Conservation (phyloP, 2,329 filamentous ascomycete genomes). For the Colletotrichum sp. region DNA sequence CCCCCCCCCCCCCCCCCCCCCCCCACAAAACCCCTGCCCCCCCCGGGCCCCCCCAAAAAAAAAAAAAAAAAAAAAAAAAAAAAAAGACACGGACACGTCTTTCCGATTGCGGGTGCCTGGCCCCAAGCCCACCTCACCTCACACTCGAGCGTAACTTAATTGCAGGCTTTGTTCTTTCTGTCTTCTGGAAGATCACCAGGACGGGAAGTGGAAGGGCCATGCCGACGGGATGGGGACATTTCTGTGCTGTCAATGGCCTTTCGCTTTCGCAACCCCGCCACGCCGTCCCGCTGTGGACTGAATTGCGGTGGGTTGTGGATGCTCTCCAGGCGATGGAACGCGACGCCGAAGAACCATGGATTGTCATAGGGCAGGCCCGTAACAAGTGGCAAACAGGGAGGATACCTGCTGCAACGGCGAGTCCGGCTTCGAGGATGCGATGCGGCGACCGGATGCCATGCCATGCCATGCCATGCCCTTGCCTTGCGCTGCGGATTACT, state of each 20-base stretch:
- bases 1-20: no score
- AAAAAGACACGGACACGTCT: neutral
- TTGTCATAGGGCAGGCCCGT: neutral
- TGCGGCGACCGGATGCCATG: neutral
- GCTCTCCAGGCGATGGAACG: neutral
- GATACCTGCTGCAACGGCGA: neutral
- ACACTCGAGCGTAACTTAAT: neutral
- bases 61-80: no score
- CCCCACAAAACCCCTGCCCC: no score
- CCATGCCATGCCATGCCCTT: neutral
- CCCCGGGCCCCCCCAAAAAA: no score
- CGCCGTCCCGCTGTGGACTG: neutral
- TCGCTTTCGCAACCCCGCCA: slow-evolving; percentile 1
- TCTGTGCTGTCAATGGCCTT: neutral
- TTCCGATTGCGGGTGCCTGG: neutral
- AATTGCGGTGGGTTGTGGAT: neutral
- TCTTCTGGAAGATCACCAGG: neutral
- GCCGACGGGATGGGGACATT: neutral
- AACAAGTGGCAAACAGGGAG: neutral
- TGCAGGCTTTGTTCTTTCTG: neutral
- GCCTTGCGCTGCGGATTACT: neutral
- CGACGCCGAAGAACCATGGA: neutral
- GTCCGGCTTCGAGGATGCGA: neutral
- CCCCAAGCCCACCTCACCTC: neutral
- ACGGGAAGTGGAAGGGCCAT: neutral